Conservation (phyloP, 202 grass and related monocot genomes). For the Musa balbisiana region DNA sequence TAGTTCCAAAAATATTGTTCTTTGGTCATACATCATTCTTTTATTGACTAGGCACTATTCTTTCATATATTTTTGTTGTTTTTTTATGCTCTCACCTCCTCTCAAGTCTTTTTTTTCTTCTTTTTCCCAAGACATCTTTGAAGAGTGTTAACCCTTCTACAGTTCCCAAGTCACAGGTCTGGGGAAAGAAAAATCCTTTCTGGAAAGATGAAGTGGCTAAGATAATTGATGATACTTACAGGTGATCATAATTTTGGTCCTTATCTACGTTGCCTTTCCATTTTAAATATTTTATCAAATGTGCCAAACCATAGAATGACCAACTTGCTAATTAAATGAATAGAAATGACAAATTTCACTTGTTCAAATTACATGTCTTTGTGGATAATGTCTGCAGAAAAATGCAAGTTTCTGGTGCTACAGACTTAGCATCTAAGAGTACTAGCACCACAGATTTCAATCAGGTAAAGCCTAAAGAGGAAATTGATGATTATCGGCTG, state of each 20-base stretch:
- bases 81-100: too few species aligned
- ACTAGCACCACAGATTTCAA: slow-evolving; percentile 60
- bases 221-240: slow-evolving; percentile 92
- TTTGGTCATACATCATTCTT: too few species aligned
- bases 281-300: background rate
- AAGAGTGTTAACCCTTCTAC: slow-evolving; percentile 7
- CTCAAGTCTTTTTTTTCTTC: background rate
- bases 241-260: slow-evolving; percentile 38
- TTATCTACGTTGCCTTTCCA: slow-evolving; percentile 3
- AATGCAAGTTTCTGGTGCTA: slow-evolving; percentile 78
- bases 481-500: slow-evolving; percentile 40
- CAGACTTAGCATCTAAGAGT: slow-evolving; percentile 70
- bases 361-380: too few species aligned
- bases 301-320: background rate
- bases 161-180: slow-evolving; percentile 62
- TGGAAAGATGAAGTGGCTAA: slow-evolving; percentile 74
- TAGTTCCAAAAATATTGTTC: too few species aligned
- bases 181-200: slow-evolving; percentile 64
- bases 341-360: background rate
- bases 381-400: slow-evolving; percentile 15
- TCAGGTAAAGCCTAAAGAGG: slow-evolving; percentile 67
- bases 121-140: background rate
- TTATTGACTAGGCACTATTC: too few species aligned
- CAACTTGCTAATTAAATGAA: background rate
- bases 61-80: too few species aligned